Percentiles rank a stretch among this genome's conserved stretches.
Conservation (phyloP, 148 eudicot species). For the Dianthus caryophyllus region DNA sequence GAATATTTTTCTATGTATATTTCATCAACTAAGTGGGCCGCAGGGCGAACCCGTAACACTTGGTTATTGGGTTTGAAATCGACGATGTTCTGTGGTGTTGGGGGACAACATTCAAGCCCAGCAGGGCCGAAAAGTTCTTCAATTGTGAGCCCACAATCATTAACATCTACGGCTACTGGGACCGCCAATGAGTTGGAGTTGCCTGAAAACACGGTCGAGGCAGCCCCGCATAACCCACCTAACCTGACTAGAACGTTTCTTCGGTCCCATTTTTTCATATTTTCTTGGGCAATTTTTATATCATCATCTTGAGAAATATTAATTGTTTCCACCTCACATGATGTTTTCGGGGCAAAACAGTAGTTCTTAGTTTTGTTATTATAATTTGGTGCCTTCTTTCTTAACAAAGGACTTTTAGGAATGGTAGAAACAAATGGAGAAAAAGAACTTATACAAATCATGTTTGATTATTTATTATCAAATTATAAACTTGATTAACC, state of each 20-base stretch:
- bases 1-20: slow-evolving; percentile 42
- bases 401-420: neutral
- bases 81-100: slow-evolving; percentile 24
- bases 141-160: slow-evolving; percentile 47
- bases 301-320: slow-evolving; percentile 49
- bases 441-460: neutral
- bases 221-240: slow-evolving; percentile 55
- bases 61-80: slow-evolving; percentile 38
- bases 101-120: slow-evolving; percentile 66
- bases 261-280: neutral
- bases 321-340: slow-evolving; percentile 1
- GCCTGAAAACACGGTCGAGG: slow-evolving; percentile 22
- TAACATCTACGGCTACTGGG: slow-evolving; percentile 48
- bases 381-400: neutral
- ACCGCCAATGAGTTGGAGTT: slow-evolving; percentile 34
- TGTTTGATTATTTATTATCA: neutral
- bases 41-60: slow-evolving; percentile 44
- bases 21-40: slow-evolving; percentile 53
- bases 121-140: slow-evolving; percentile 28
- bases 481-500: neutral
- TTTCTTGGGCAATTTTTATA: slow-evolving; percentile 25
- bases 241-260: slow-evolving; percentile 50
- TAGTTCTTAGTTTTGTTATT: neutral
- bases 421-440: neutral
- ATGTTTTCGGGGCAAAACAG: neutral